A percentile compares a stretch with the other conserved stretches of the same genome.
Evolutionary conservation across 2,329 filamentous ascomycete genomes (phyloP).

Genomic region (Basipetospora chlamydospora): DNA sequence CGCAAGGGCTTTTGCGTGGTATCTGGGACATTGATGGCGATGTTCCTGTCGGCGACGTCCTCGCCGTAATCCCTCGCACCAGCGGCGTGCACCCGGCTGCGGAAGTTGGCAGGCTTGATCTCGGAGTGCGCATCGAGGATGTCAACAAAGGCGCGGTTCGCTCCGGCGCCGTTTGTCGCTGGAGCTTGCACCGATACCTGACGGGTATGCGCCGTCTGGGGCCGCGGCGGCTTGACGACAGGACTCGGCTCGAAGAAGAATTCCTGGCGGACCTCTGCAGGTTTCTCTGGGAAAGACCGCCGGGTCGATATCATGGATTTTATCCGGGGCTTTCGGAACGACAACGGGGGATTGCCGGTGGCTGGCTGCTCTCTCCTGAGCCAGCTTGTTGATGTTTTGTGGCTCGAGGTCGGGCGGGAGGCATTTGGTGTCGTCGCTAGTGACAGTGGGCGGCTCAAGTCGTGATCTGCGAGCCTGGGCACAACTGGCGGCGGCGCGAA

Average conservation of each 20-base stretch:
- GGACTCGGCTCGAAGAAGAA: constrained; percentile 8
- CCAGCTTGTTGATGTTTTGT: not conserved
- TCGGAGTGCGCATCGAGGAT: constrained; percentile 43
- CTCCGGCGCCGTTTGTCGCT: not conserved
- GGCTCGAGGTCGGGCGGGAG: not conserved
- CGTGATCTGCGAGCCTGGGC: not conserved
- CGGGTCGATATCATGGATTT: not conserved
- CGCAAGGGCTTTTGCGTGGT: no score
- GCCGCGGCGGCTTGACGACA: constrained; percentile 7
- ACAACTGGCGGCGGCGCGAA: not conserved
- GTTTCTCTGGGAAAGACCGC: not conserved
- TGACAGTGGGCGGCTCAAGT: not conserved
- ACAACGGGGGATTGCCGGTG: not conserved
- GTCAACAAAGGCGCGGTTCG: constrained; percentile 23
- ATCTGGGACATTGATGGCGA: constrained; percentile 25
- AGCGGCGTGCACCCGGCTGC: constrained; percentile 30
- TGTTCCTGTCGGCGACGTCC: constrained; percentile 49
- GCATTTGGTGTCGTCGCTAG: not conserved
- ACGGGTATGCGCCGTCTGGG: constrained; percentile 5
- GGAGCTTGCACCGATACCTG: constrained; percentile 6
- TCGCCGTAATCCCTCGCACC: constrained; percentile 45
- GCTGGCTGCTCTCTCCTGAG: not conserved
- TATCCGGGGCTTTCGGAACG: not conserved
- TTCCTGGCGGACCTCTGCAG: not conserved
- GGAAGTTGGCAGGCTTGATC: constrained; percentile 33